These are phyloP conservation scores for Ophiostoma perfectum DNA, from an alignment of 2,329 filamentous ascomycete genomes.

Conservation along the genomic window DNA sequence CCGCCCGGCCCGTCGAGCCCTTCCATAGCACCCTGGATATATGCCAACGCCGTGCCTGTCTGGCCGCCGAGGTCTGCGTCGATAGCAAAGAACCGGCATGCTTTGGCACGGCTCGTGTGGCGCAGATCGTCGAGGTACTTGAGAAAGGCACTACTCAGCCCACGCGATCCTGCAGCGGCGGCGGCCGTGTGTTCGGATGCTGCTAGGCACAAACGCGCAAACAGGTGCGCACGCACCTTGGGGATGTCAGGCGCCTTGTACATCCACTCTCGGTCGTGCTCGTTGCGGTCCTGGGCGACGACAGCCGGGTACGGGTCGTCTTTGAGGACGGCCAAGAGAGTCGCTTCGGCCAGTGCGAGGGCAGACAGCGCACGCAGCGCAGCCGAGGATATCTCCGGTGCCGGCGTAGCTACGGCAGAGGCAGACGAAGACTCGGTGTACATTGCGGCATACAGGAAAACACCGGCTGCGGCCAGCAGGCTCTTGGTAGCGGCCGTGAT, in stretches of 20 bases:
- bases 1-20: slow-evolving; percentile 62
- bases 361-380: slow-evolving; percentile 53
- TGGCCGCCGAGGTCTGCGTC: slow-evolving; percentile 79
- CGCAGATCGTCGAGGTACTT: slow-evolving; percentile 72
- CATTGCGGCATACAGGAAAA: slow-evolving; percentile 66
- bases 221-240: slow-evolving; percentile 81
- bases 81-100: slow-evolving; percentile 84
- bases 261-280: slow-evolving; percentile 92
- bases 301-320: slow-evolving; percentile 87
- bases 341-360: slow-evolving; percentile 79
- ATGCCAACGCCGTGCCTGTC: slow-evolving; percentile 79
- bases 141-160: slow-evolving; percentile 59
- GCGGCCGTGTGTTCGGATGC: slow-evolving; percentile 84
- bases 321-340: slow-evolving; percentile 81
- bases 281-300: slow-evolving; percentile 75
- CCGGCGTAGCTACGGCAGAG: slow-evolving; percentile 33
- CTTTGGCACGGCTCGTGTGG: slow-evolving; percentile 71
- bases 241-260: slow-evolving; percentile 82
- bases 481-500: slow-evolving; percentile 70
- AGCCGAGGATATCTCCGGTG: slow-evolving; percentile 49
- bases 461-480: slow-evolving; percentile 70
- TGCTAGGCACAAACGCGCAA: slow-evolving; percentile 79
- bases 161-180: slow-evolving; percentile 36
- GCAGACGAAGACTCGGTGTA: slow-evolving; percentile 35
- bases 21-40: slow-evolving; percentile 71